A percentile compares a stretch with the other conserved stretches of the same genome.
Evolutionary conservation across 208 protist species (phyloP).

Genomic region (Herpetomonas muscarum): DNA sequence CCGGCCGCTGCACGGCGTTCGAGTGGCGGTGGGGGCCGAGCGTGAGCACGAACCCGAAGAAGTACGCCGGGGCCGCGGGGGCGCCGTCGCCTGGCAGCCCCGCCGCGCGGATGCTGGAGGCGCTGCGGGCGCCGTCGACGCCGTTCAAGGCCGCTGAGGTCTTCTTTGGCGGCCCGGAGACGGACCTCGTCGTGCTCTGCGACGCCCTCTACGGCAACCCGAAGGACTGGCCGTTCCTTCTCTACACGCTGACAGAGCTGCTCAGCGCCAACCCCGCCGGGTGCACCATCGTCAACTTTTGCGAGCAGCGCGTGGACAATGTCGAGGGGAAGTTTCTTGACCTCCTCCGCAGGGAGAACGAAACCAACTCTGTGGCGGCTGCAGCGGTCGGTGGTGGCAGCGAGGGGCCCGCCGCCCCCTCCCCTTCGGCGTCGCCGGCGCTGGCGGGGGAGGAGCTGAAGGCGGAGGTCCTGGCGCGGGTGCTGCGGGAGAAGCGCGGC

Average conservation of each 20-base stretch:
- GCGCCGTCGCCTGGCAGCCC: too few relatives aligned
- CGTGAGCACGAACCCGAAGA: constrained; percentile 21
- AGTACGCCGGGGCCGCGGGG: constrained; percentile 28
- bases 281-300: constrained; percentile 84
- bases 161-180: not conserved
- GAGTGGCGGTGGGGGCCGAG: constrained; percentile 79
- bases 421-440: too few relatives aligned
- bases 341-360: constrained; percentile 60
- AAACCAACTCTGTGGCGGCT: not conserved
- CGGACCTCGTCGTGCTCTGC: constrained; percentile 70
- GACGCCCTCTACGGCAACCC: constrained; percentile 90
- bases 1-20: constrained; percentile 48
- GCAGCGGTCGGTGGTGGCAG: too few relatives aligned
- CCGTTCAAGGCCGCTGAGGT: constrained; percentile 13
- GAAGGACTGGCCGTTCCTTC: constrained; percentile 71
- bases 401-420: too few relatives aligned
- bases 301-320: constrained; percentile 83
- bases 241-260: constrained; percentile 82
- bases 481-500: constrained; percentile 35
- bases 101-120: constrained; percentile 26
- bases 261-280: constrained; percentile 38
- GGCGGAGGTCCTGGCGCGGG: constrained; percentile 15
- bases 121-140: constrained; percentile 24
- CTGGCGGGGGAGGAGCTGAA: not conserved
- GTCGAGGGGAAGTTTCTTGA: constrained; percentile 73